Conservation (phyloP, 2,329 filamentous ascomycete species). For the Fusarium cicatricum region DNA sequence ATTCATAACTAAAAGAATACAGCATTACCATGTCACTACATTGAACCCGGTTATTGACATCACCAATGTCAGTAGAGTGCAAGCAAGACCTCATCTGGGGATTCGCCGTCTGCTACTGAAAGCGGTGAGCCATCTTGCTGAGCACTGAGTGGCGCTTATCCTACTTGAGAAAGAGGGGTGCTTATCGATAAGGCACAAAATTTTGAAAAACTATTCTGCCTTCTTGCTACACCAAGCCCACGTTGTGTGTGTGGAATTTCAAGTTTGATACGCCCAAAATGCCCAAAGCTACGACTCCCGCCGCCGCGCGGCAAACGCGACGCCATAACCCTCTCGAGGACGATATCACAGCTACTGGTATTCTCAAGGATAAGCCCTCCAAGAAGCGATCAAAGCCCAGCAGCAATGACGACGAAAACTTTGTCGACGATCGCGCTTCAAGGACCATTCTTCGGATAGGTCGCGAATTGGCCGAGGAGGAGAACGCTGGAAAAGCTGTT, state of each 20-base stretch:
- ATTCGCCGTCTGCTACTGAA: slow-evolving; percentile 30
- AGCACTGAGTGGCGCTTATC: slow-evolving; percentile 39
- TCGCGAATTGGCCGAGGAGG: slow-evolving; percentile 87
- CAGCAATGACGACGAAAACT: slow-evolving; percentile 71
- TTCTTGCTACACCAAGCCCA: slow-evolving; percentile 38
- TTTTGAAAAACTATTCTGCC: slow-evolving; percentile 46
- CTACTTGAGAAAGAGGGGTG: slow-evolving; percentile 46
- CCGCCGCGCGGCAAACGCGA: slow-evolving; percentile 65
- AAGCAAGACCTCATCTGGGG: no score
- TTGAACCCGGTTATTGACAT: no score
- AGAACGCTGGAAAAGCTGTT: slow-evolving; percentile 55
- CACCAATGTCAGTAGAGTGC: no score
- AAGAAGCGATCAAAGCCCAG: slow-evolving; percentile 73
- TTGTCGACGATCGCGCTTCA: slow-evolving; percentile 88
- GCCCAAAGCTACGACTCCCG: slow-evolving; percentile 78
- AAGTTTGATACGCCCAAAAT: slow-evolving; percentile 57
- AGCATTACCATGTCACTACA: no score
- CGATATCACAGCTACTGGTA: slow-evolving; percentile 76
- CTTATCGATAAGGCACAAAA: slow-evolving; percentile 52
- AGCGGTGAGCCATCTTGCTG: slow-evolving; percentile 43
- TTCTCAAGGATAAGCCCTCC: slow-evolving; percentile 76
- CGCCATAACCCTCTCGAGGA: slow-evolving; percentile 92
- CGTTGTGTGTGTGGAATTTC: slow-evolving; percentile 33
- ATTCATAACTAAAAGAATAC: no score
- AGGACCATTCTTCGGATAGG: slow-evolving; percentile 89